Base-by-base conservation (phyloP, 225 moss, liverwort and hornwort genomes). In the Physcomitrellopsis africana region DNA sequence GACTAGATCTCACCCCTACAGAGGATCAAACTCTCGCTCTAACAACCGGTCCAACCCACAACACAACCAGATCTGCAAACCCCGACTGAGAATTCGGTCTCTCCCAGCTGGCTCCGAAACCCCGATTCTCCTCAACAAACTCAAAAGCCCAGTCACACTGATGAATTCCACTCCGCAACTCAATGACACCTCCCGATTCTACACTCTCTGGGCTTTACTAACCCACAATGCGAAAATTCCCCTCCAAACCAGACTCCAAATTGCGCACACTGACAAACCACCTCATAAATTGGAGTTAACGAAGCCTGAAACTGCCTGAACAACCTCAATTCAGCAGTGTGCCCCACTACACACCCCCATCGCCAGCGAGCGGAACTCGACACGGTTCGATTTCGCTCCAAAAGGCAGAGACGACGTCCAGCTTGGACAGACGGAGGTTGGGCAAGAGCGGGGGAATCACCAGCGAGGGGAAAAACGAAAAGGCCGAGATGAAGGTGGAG, bases 1-100 rank as follows among this genome's bases (percentile, higher is more conserved):
- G 43, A 51, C 63, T 67, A 81, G 84, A 85, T 85, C 84, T 81
- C 72, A 42, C 16, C 53, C 57, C 27, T 20, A 18, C 32, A 17
- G 17, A 9, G 0, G 3, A 43, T 44, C 52, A 62, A 67, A 60
- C 79, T 57, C 24, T 42, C 42, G 54, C 24, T 29, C 10, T 49
- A 76, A 69, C 26, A 65, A 53, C 59, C 24, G 60, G 56, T 3
- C 37, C 32, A 51, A 22, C 45, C 59, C 68, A 19, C 32, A 15
- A 57, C 0, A 10, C 10, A 0, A 57, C 71, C 75, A 84, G 84
- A 84, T 84, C 81, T 75, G 75, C 56, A 62, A 61, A 60, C 51
- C 2, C 11, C 7, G 5, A 43, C 10, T 22, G 14, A 8, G 43
- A 78, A 71, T 80, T 68, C 51, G 67, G 17, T 8, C 10, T 6